phyloP scores from a whole-genome alignment of 139 green algal genomes.

The Chlorella vulgaris region DNA sequence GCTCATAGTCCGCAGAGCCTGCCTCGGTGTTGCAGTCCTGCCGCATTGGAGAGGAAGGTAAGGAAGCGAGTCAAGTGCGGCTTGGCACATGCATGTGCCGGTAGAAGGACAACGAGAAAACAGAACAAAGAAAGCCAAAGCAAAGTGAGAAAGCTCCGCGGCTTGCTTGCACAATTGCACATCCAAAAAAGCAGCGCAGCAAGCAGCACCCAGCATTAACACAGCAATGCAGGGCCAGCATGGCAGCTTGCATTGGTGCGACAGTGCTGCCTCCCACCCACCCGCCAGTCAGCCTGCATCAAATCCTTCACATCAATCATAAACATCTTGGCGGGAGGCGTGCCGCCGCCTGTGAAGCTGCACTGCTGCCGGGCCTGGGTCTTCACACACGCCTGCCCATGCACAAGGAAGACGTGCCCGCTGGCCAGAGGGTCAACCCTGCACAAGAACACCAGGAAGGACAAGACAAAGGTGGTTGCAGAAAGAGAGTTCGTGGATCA shows the following conservation, averaged over 20 bases:
- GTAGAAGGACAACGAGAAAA: no score
- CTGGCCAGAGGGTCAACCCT: constrained; percentile 75
- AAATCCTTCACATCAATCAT: constrained; percentile 65
- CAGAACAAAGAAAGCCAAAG: no score
- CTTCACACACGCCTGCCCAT: constrained; percentile 78
- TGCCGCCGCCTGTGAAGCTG: constrained; percentile 35
- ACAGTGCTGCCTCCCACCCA: constrained; percentile 23
- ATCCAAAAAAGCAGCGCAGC: no score
- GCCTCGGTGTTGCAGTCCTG: constrained; percentile 46
- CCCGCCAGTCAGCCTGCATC: constrained; percentile 49
- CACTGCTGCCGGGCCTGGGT: constrained; percentile 53
- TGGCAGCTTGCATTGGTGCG: no score
- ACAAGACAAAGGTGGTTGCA: not conserved
- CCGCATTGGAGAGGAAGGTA: not conserved
- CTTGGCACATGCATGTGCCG: not conserved
- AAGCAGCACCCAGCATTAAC: not conserved
- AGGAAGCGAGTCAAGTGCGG: not conserved
- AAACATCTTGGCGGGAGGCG: constrained; percentile 65
- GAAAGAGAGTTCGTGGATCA: no score
- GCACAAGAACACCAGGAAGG: no score
- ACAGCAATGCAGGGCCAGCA: not conserved
- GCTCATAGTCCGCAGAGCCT: constrained; percentile 53
- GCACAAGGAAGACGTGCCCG: constrained; percentile 80
- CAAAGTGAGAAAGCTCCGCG: no score
- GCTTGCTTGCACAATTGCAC: no score